phyloP scores from a whole-genome alignment of 2,329 filamentous ascomycete genomes.

The Alternaria arbusti region DNA sequence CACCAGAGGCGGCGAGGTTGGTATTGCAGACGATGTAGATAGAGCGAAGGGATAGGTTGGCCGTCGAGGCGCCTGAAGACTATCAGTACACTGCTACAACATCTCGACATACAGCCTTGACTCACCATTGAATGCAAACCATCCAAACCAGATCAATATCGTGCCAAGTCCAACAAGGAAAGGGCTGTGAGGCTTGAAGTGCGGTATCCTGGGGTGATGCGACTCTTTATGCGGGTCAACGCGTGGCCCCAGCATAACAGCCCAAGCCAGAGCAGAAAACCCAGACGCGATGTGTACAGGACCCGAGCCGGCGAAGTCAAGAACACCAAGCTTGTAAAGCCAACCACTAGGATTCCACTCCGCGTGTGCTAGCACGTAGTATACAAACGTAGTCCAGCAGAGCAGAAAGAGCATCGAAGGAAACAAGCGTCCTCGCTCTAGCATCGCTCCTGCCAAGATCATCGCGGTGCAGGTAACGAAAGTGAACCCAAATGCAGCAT shows the following conservation, averaged over 20 bases:
- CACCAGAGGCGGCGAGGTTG: constrained; percentile 63
- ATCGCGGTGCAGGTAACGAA: constrained; percentile 44
- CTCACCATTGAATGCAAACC: constrained; percentile 50
- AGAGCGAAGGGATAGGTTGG: constrained; percentile 60
- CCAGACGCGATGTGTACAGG: constrained; percentile 78
- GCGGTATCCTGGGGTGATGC: constrained; percentile 55
- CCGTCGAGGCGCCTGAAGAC: constrained; percentile 44
- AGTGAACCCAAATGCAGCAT: constrained; percentile 44
- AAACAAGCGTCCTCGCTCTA: constrained; percentile 38
- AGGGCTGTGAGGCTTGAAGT: constrained; percentile 75
- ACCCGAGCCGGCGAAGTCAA: constrained; percentile 78
- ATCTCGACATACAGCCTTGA: constrained; percentile 10
- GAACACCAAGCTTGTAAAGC: constrained; percentile 70
- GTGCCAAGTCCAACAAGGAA: constrained; percentile 77
- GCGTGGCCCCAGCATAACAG: constrained; percentile 74
- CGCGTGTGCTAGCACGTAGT: constrained; percentile 70
- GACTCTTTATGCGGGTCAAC: constrained; percentile 63
- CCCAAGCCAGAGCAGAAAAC: constrained; percentile 74
- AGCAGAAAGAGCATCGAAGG: constrained; percentile 43
- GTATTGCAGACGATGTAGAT: constrained; percentile 66
- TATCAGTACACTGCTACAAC: neutral
- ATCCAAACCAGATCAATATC: constrained; percentile 58
- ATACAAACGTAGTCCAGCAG: constrained; percentile 46
- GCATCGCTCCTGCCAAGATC: constrained; percentile 44
- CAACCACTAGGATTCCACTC: constrained; percentile 79